Evolutionary conservation across 305 asterid genomes (phyloP), one percentile per base, ranked within the genome.

Genomic region (Solanum aculeatissimum): DNA sequence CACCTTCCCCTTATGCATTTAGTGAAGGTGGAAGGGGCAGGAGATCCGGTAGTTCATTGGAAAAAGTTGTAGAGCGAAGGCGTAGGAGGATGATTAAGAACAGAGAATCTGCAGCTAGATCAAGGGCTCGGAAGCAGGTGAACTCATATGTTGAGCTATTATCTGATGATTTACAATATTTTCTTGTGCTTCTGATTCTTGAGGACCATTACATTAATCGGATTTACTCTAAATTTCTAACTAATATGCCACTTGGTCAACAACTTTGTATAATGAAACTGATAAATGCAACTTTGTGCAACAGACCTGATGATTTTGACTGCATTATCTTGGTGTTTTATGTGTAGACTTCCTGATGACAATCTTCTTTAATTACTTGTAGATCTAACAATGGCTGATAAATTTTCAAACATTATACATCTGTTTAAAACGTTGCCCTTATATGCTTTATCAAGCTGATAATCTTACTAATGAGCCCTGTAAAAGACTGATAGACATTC

Each of bases 91-190:
- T 97, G 99, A 95, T 96, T 16, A 96, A 96, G 86, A 96, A 96
- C 89, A 85, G 99, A 84, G 99, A 97, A 86, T 94, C 98, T 86
- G 98, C 99, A 87, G 98, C 99, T 78, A 91, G 99, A 83, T 97
- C 99, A 53, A 91, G 99, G 87, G 98, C 95, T 85, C 89, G 99
- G 88, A 97, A 95, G 90, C 99, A 97, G 99, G 99, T 97, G 88
- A 91, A 85, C 88, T 66, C 29, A 27, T 51, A 51, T 77, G 82
- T 77, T 77, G 65, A 77, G 47, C 65, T 49, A 49, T 77, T 77
- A 51, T 51, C 65, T 77, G 82, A 51, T 29, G 25, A 29, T 18
- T 51, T 27, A 3, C 29, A 77, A 27, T 49, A 51, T 15, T 49
- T 18, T 51, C 65, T 75, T 75, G 62, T 49, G 57, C 65, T 82